Base-by-base conservation (phyloP, 108 stramenopile genomes). In the Cylindrotheca fusiformis region DNA sequence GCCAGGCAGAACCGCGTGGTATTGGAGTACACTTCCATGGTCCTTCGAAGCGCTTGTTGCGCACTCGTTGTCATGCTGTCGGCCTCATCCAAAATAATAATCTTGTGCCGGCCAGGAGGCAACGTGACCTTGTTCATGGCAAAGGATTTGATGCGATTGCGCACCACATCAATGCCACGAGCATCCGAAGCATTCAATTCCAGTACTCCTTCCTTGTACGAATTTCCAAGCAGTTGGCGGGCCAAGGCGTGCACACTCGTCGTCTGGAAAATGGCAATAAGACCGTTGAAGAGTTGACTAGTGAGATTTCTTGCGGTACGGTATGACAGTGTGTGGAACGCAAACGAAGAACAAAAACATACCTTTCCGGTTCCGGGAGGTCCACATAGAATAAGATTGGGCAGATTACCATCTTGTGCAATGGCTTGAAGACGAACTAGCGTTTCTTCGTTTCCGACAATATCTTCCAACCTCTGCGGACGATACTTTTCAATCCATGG, bases 401-500 rank as follows among this genome's bases (percentile, higher is more conserved):
- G 98, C 69, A 98, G 71, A 68, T 99, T 99, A 6, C 99, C 99
- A 54, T 96, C 90, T 36, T 90, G 72, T 10, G 93, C 95, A 68
- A 99, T 97, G 41, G 96, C 95, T 31, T 74, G 79, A 2, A 99
- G 80, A 29, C 97, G 82, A 25, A 84, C 69, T 22, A 98, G 47
- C 4, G 97, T 97, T 51, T 98, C 96, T 74, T 92, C 93, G 78
- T 99, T 99, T 12, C 99, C 99, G 8, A 98, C 97, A 21, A 99
- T 93, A 60, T 97, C 93, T 21, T 88, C 74, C 48, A 94, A 72
- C 19, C 19, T 69, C 53, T 74, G 72, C 0, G 94, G 94, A 20
- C 99, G 87, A 69, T 98, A 99, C 65, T 96, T 96, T 68, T 99
- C 99, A 17, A 99, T 96, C 97, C 97, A 99, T 14, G 99, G 99